Evolutionary conservation across 1,139 yeast genomes (phyloP).

Genomic region (Suhomyces taliae): DNA sequence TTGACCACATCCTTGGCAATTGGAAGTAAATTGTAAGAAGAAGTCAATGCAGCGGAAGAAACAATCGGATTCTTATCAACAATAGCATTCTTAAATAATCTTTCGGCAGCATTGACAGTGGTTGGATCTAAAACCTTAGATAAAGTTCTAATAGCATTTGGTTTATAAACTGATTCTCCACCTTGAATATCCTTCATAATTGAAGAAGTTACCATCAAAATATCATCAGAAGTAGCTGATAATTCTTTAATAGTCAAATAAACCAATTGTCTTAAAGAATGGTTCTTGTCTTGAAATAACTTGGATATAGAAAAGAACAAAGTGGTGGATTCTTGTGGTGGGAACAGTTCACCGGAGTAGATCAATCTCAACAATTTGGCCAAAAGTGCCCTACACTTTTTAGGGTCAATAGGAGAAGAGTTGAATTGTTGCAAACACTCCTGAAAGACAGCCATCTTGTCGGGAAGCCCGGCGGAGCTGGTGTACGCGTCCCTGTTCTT

Average conservation of each 20-base stretch:
- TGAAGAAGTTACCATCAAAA: conserved; percentile 95
- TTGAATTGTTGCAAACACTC: conserved; percentile 93
- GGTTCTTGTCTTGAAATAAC: conserved; percentile 90
- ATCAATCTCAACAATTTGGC: conserved; percentile 72
- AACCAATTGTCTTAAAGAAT: conserved; percentile 88
- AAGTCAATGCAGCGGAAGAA: conserved; percentile 88
- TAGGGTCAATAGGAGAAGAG: conserved; percentile 86
- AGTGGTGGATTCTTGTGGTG: conserved; percentile 86
- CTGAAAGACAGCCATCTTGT: conserved; percentile 96
- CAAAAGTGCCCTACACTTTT: conserved; percentile 76
- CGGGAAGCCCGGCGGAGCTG: conserved; percentile 59
- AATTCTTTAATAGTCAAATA: conserved; percentile 92
- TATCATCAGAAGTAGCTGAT: conserved; percentile 81
- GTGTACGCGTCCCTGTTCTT: conserved; percentile 77
- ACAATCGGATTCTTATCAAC: conserved; percentile 88
- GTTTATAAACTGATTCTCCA: conserved; percentile 82
- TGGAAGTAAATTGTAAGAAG: conserved; percentile 87
- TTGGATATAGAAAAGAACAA: conserved; percentile 92
- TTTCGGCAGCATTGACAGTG: conserved; percentile 91
- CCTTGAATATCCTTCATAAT: conserved; percentile 97
- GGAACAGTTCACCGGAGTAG: conserved; percentile 85
- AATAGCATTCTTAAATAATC: conserved; percentile 88
- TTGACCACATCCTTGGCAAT: conserved; percentile 89
- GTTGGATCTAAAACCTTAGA: conserved; percentile 88
- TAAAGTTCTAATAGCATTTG: conserved; percentile 92